Evolutionary conservation across 768 basidiomycete genomes (phyloP).

Genomic region (Dictyophora rubrovolvata): DNA sequence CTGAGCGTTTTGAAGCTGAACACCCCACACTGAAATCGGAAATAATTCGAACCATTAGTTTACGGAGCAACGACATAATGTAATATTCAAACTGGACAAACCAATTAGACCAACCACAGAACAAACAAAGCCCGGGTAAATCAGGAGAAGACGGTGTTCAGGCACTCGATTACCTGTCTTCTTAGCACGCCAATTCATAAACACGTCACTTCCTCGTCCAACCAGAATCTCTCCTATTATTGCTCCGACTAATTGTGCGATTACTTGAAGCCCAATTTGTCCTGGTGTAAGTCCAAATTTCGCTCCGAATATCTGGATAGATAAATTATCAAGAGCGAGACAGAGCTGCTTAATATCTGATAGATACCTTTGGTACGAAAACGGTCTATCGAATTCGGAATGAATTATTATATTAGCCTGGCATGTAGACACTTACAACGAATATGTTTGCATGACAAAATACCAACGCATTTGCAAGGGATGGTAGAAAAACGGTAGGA

Average conservation of each 20-base stretch:
- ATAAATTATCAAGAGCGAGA: background rate
- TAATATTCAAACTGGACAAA: background rate
- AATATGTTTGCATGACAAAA: background rate
- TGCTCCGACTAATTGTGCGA: slow-evolving; percentile 14
- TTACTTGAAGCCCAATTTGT: slow-evolving; percentile 16
- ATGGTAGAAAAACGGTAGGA: background rate
- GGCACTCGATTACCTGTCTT: slow-evolving; percentile 14
- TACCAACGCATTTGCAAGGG: background rate
- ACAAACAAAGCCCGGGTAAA: slow-evolving; percentile 14
- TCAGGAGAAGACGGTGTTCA: slow-evolving; percentile 14
- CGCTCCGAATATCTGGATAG: slow-evolving; percentile 11
- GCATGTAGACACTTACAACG: background rate
- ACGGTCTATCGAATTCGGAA: background rate
- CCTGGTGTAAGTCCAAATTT: slow-evolving; percentile 14
- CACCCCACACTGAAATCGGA: background rate
- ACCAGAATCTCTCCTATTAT: slow-evolving; percentile 16
- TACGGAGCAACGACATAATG: no score
- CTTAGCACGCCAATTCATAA: slow-evolving; percentile 12
- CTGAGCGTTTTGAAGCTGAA: background rate
- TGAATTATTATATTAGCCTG: background rate
- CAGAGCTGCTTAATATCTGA: background rate
- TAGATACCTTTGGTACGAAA: background rate
- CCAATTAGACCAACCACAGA: slow-evolving; percentile 9
- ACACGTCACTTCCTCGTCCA: slow-evolving; percentile 14
- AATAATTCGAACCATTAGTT: no score